Conservation (phyloP, 208 protist species). For the Kentomonas sorsogonicus region DNA sequence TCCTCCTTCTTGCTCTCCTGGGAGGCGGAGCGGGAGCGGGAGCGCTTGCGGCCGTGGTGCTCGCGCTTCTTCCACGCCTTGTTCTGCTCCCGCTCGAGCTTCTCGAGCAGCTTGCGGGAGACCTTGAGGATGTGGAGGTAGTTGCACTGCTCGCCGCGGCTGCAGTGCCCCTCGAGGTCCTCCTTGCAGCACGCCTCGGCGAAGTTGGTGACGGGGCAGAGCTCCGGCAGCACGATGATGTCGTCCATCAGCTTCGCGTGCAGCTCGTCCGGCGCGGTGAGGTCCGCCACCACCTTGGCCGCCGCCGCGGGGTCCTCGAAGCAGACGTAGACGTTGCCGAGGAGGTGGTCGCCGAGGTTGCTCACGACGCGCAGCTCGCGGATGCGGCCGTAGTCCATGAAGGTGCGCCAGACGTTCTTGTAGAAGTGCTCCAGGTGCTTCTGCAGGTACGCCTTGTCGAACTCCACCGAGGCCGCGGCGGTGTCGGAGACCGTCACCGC, state of each 20-base stretch:
- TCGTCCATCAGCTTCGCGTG: conserved; percentile 84
- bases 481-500: conserved; percentile 60
- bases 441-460: conserved; percentile 85
- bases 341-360: conserved; percentile 96
- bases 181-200: conserved; percentile 96
- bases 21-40: conserved; percentile 32
- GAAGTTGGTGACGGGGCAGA: conserved; percentile 98
- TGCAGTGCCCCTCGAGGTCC: conserved; percentile 91
- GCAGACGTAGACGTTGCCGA: conserved; percentile 98
- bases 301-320: conserved; percentile 90
- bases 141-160: conserved; percentile 95
- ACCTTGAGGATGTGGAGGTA: conserved; percentile 96
- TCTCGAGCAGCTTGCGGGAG: conserved; percentile 75
- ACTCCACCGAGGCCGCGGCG: conserved; percentile 39
- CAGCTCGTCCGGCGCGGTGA: too few species aligned
- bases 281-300: conserved; percentile 56
- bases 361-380: conserved; percentile 94
- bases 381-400: conserved; percentile 91
- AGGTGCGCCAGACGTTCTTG: conserved; percentile 93
- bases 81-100: conserved; percentile 78
- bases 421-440: conserved; percentile 97
- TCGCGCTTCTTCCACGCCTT: conserved; percentile 74
- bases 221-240: conserved; percentile 89
- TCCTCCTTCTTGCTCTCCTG: neutral
- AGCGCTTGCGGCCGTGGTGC: conserved; percentile 43